These are phyloP conservation scores for Fusarium tricinctum DNA, from an alignment of 2,329 filamentous ascomycete genomes.

Conservation along the genomic window DNA sequence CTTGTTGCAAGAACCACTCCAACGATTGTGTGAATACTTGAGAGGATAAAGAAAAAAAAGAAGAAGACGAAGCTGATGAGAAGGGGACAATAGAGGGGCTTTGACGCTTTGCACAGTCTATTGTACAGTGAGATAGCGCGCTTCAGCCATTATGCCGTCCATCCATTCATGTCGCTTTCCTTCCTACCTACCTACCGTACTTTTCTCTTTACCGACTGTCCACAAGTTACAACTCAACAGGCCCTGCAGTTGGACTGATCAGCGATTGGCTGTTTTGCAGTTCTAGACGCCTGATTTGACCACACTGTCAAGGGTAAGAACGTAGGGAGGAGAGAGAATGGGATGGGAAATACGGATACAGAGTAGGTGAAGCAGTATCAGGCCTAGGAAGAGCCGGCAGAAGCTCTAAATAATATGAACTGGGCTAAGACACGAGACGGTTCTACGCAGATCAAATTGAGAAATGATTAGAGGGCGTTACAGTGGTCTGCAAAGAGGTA, in stretches of 20 bases:
- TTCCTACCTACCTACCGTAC: background rate
- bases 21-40: slow-evolving; percentile 27
- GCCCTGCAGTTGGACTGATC: slow-evolving; percentile 18
- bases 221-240: slow-evolving; percentile 4
- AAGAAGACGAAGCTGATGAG: slow-evolving; percentile 12
- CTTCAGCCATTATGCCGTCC: background rate
- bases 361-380: slow-evolving; percentile 17
- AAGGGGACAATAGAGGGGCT: slow-evolving; percentile 20
- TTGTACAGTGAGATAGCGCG: slow-evolving; percentile 18
- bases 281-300: slow-evolving; percentile 22
- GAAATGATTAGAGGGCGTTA: slow-evolving; percentile 9
- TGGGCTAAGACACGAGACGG: slow-evolving; percentile 3
- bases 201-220: slow-evolving; percentile 32
- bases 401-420: background rate
- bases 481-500: too few relatives aligned
- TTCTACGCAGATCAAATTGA: background rate
- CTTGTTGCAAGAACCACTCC: slow-evolving; percentile 29
- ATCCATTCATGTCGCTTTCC: background rate
- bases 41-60: slow-evolving; percentile 20
- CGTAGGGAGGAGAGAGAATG: slow-evolving; percentile 25
- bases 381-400: slow-evolving; percentile 8
- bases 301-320: slow-evolving; percentile 21
- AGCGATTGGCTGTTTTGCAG: slow-evolving; percentile 26
- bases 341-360: background rate
- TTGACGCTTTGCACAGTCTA: slow-evolving; percentile 26